phyloP scores from a whole-genome alignment of 2,329 filamentous ascomycete species.

The Ophiocordyceps camponoti-floridani region DNA sequence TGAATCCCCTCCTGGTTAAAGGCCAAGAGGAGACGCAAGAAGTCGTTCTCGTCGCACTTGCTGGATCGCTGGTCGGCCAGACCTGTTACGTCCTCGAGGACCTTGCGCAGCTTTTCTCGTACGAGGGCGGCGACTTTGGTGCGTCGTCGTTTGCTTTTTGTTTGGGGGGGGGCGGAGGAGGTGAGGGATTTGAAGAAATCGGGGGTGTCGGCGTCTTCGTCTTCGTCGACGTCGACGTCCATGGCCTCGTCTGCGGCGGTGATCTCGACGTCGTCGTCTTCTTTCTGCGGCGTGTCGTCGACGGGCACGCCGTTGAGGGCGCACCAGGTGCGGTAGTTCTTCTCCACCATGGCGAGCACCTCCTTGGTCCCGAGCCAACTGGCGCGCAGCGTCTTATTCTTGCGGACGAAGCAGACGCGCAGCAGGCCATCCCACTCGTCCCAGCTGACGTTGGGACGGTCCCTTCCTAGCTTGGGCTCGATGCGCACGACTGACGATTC shows the following conservation, averaged over 20 bases:
- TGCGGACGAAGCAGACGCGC: constrained; percentile 51
- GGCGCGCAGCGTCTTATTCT: constrained; percentile 78
- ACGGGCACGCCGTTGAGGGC: constrained; percentile 67
- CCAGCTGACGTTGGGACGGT: constrained; percentile 72
- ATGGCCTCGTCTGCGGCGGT: constrained; percentile 21
- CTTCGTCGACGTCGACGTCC: constrained; percentile 34
- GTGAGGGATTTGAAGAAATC: constrained; percentile 63
- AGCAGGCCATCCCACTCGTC: constrained; percentile 91
- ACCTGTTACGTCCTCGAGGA: constrained; percentile 64
- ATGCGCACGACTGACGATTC: constrained; percentile 83
- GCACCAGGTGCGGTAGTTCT: constrained; percentile 82
- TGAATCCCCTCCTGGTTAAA: constrained; percentile 91
- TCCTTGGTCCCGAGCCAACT: constrained; percentile 67
- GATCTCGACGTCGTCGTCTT: constrained; percentile 15
- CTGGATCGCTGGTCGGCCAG: constrained; percentile 67
- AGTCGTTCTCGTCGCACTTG: constrained; percentile 86
- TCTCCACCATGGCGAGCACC: constrained; percentile 64
- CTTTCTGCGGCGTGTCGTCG: constrained; percentile 44
- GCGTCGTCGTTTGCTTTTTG: constrained; percentile 55
- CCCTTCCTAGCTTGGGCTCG: constrained; percentile 62
- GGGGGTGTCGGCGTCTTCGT: constrained; percentile 54
- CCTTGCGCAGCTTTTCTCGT: constrained; percentile 70
- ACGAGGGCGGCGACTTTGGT: constrained; percentile 68
- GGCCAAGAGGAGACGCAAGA: constrained; percentile 58
- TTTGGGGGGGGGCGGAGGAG: constrained; percentile 28